Percentiles rank a stretch among this genome's conserved stretches.
phyloP scores from a whole-genome alignment of 2,329 filamentous ascomycete species.

The Fusarium coffeatum region DNA sequence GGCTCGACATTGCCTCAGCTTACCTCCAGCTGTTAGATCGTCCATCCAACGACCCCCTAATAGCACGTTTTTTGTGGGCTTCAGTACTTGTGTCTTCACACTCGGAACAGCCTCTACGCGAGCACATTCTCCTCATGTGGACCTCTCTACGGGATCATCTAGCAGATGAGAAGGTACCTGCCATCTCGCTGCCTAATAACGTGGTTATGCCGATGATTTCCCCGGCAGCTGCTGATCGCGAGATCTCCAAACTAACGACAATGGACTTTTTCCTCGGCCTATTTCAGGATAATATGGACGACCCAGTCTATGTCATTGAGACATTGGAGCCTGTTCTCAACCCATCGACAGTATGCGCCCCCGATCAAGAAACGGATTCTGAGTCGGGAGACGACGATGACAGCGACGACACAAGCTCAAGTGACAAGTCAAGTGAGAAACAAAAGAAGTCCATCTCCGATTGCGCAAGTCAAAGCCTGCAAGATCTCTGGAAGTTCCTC shows the following conservation, averaged over 20 bases:
- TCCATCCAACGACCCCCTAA: constrained; percentile 54
- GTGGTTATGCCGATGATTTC: constrained; percentile 90
- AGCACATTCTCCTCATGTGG: constrained; percentile 69
- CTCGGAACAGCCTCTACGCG: constrained; percentile 63
- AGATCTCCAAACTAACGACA: constrained; percentile 91
- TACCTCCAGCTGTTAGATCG: constrained; percentile 55
- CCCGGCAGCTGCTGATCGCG: constrained; percentile 82
- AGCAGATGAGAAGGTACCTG: constrained; percentile 53
- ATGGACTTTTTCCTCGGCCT: constrained; percentile 96
- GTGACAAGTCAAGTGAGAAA: constrained; percentile 16
- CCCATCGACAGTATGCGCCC: constrained; percentile 66
- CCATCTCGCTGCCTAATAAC: constrained; percentile 82
- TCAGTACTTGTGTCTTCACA: constrained; percentile 65
- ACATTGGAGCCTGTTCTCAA: constrained; percentile 93
- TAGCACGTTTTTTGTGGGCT: constrained; percentile 68
- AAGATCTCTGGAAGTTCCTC: constrained; percentile 88
- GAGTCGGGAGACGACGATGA: not conserved
- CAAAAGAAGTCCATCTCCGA: constrained; percentile 59
- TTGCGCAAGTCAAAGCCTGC: constrained; percentile 67
- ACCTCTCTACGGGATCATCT: constrained; percentile 67
- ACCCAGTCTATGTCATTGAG: constrained; percentile 88
- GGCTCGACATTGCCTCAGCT: constrained; percentile 63
- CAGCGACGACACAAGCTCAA: constrained; percentile 27
- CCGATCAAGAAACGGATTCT: constrained; percentile 29
- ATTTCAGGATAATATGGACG: constrained; percentile 83